Base-by-base conservation (phyloP, 768 basidiomycete species). In the Boletus edulis region DNA sequence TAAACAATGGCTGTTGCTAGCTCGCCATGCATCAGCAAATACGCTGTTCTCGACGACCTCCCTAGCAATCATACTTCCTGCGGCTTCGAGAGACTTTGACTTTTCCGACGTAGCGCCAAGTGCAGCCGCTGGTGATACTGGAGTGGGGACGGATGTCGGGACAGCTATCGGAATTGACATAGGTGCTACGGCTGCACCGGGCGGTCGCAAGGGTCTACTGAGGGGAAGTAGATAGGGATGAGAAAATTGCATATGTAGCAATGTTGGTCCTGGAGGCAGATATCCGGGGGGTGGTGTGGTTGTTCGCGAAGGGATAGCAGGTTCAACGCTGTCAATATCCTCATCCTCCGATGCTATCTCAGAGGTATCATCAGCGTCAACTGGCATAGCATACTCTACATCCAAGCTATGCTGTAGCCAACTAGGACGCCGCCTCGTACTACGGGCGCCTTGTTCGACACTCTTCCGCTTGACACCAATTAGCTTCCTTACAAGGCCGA, bases 81-180 rank as follows among this genome's bases (percentile, higher is more conserved):
- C 82, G 0, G 82, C 80, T 65, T 91, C 89, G 22, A 92, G 72
- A 1, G 81, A 81, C 64, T 82, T 85, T 4, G 81, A 79, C 57
- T 83, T 83, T 65, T 89, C 89, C 4, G 81, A 80, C 1, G 82
- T 74, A 1, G 81, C 78, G 5, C 86, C 86, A 32, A 89, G 72
- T 1, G 76, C 75, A 1, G 87, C 86, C 5, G 88, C 89, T 18
- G 91, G 91, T 0, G 91, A 93, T 3, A 93, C 89, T 1, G 91
- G 91, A 0, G 91, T 94, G 1, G 89, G 90, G 0, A 86, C 90
- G n/a, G 80, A 79, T 3, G 75, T 74, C 4, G 72, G 72, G 5
- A 76, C 65, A 14, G 75, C 68, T 15, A 73, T 65, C 0, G 76
- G 71, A 4, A 77, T 73, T 58, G 74, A 73, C 44, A 77, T 76